These are phyloP conservation scores for Babesia sp. DNA, from an alignment of 169 alveolate genomes.

Conservation along the genomic window DNA sequence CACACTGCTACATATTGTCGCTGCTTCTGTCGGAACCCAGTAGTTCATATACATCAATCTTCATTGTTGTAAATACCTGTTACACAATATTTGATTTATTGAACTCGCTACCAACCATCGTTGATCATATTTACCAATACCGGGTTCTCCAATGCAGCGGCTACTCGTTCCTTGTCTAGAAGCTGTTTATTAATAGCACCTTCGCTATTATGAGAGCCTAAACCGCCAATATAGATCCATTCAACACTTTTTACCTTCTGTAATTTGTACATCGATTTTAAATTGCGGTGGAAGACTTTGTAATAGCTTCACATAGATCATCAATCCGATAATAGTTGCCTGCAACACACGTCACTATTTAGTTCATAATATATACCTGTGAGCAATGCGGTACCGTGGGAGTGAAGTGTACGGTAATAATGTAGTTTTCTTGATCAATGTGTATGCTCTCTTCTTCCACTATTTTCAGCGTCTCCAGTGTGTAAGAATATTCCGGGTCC, in stretches of 20 bases:
- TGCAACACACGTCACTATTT: conserved; percentile 39
- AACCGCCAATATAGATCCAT: conserved; percentile 43
- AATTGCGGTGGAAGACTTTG: conserved; percentile 85
- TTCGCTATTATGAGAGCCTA: conserved; percentile 89
- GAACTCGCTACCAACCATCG: conserved; percentile 24
- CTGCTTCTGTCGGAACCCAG: too few relatives aligned
- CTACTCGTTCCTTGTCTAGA: conserved; percentile 95
- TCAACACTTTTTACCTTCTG: conserved; percentile 21
- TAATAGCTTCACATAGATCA: conserved; percentile 89
- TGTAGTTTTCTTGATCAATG: conserved; percentile 77
- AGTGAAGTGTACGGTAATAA: conserved; percentile 85
- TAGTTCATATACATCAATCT: too few relatives aligned
- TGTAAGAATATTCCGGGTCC: conserved; percentile 98
- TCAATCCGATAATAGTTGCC: conserved; percentile 95
- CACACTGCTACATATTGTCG: too few relatives aligned
- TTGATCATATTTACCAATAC: conserved; percentile 80
- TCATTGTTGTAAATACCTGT: conserved; percentile 23
- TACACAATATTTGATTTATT: neutral
- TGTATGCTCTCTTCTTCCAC: conserved; percentile 85
- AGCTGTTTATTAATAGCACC: conserved; percentile 90
- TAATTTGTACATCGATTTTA: conserved; percentile 79
- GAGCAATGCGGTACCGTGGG: conserved; percentile 98
- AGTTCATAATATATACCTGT: conserved; percentile 48
- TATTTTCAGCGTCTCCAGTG: conserved; percentile 93
- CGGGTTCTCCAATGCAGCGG: conserved; percentile 94